These are phyloP conservation scores for Physcia stellaris DNA, from an alignment of 495 filamentous ascomycete genomes.

Conservation along the genomic window DNA sequence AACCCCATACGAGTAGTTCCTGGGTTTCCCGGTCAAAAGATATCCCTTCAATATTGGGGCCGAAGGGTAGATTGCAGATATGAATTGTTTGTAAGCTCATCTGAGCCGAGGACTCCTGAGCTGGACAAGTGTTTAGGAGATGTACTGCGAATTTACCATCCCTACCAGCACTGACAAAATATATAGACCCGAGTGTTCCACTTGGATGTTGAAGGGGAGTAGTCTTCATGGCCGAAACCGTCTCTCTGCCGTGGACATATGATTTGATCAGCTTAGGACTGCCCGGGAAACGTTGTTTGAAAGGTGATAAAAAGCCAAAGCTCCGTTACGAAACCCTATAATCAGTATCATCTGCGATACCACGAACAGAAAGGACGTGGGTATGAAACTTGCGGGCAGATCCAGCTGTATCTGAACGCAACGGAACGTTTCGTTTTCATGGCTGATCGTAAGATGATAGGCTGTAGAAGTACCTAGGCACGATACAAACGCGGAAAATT, in stretches of 20 bases:
- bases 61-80: conserved; percentile 43
- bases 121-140: conserved; percentile 13
- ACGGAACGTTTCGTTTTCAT: not conserved
- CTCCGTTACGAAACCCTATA: conserved; percentile 55
- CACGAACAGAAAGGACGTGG: conserved; percentile 25
- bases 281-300: not conserved
- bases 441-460: not conserved
- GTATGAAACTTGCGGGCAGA: conserved; percentile 24
- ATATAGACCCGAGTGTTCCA: conserved; percentile 20
- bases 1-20: conserved; percentile 64
- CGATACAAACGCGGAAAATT: not conserved
- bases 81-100: conserved; percentile 34
- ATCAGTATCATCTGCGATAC: conserved; percentile 33
- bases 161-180: conserved; percentile 54
- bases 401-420: not conserved
- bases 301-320: conserved; percentile 39
- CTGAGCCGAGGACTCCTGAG: not conserved
- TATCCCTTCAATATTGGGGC: conserved; percentile 53
- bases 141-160: conserved; percentile 60
- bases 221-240: conserved; percentile 48
- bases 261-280: conserved; percentile 3
- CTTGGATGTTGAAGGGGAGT: conserved; percentile 2
- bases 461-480: not conserved
- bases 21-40: conserved; percentile 34
- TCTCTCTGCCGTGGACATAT: conserved; percentile 44